Percentiles rank a stretch among this genome's conserved stretches.
These are phyloP conservation scores for Novymonas esmeraldas DNA, from an alignment of 208 protist species.

Conservation along the genomic window DNA sequence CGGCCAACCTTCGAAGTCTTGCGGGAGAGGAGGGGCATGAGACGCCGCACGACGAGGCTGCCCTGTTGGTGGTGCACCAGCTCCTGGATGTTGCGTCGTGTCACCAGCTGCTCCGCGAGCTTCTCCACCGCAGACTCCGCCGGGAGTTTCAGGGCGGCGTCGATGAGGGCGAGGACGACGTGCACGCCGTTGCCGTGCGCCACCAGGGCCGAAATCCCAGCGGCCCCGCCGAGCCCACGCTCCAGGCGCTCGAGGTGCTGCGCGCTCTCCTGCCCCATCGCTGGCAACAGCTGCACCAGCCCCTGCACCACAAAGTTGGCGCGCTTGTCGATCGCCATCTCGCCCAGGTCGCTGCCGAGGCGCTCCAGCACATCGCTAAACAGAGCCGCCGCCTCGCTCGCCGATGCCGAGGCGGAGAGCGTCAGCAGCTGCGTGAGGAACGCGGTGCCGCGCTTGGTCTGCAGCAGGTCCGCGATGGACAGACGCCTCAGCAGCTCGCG, in stretches of 20 bases:
- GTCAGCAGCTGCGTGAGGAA: slow-evolving; percentile 68
- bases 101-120: slow-evolving; percentile 54
- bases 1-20: slow-evolving; percentile 67
- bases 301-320: slow-evolving; percentile 88
- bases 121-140: slow-evolving; percentile 47
- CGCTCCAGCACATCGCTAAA: slow-evolving; percentile 48
- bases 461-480: slow-evolving; percentile 49
- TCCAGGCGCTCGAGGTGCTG: slow-evolving; percentile 48
- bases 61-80: slow-evolving; percentile 62
- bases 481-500: slow-evolving; percentile 50
- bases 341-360: slow-evolving; percentile 45
- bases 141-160: slow-evolving; percentile 42
- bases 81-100: slow-evolving; percentile 48
- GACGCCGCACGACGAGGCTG: slow-evolving; percentile 75
- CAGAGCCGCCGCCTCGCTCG: slow-evolving; percentile 31
- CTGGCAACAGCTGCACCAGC: slow-evolving; percentile 54
- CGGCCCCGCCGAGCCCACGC: slow-evolving; percentile 45
- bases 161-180: slow-evolving; percentile 63
- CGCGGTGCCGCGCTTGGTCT: slow-evolving; percentile 68
- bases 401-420: slow-evolving; percentile 8
- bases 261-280: slow-evolving; percentile 29
- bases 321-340: slow-evolving; percentile 66
- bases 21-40: slow-evolving; percentile 67
- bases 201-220: slow-evolving; percentile 43
- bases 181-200: slow-evolving; percentile 73